These are phyloP conservation scores for Leishmania arabica DNA, from an alignment of 208 protist genomes.

Conservation along the genomic window DNA sequence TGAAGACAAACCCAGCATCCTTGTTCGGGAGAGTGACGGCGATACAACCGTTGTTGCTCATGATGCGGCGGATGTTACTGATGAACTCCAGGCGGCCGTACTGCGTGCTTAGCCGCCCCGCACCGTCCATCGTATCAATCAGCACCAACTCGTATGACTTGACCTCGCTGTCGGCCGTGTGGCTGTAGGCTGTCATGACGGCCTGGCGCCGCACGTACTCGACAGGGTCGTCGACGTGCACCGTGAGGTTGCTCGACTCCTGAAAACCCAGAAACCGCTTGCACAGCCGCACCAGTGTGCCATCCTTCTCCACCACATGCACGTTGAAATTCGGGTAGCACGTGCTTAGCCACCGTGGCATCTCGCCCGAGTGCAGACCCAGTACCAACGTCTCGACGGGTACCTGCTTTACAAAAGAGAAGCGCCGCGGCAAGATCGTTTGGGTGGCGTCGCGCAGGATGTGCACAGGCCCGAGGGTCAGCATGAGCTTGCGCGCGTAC, in stretches of 20 bases:
- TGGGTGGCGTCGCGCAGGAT: slow-evolving; percentile 72
- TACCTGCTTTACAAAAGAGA: slow-evolving; percentile 73
- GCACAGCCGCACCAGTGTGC: slow-evolving; percentile 73
- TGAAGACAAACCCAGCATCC: slow-evolving; percentile 71
- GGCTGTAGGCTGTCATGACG: slow-evolving; percentile 15
- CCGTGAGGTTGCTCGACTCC: slow-evolving; percentile 69
- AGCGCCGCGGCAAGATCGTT: slow-evolving; percentile 59
- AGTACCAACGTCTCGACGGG: slow-evolving; percentile 76
- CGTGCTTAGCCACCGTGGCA: slow-evolving; percentile 81
- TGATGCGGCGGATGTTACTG: slow-evolving; percentile 61
- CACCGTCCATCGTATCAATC: slow-evolving; percentile 74
- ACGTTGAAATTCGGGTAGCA: slow-evolving; percentile 87
- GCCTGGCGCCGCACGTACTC: slow-evolving; percentile 62
- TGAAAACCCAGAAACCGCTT: slow-evolving; percentile 80
- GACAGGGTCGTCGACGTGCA: slow-evolving; percentile 66
- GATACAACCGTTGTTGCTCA: slow-evolving; percentile 69
- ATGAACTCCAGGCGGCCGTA: slow-evolving; percentile 86
- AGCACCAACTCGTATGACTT: slow-evolving; percentile 78
- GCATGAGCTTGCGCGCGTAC: slow-evolving; percentile 81
- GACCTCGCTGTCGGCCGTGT: slow-evolving; percentile 1
- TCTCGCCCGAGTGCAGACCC: slow-evolving; percentile 80
- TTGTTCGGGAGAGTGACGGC: slow-evolving; percentile 76
- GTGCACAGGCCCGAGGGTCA: slow-evolving; percentile 83
- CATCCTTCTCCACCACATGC: slow-evolving; percentile 86
- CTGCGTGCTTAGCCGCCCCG: slow-evolving; percentile 62